Percentiles rank a stretch among this genome's conserved stretches.
These are phyloP conservation scores for Aspergillus sp. DNA, from an alignment of 2,329 filamentous ascomycete species.

Conservation along the genomic window DNA sequence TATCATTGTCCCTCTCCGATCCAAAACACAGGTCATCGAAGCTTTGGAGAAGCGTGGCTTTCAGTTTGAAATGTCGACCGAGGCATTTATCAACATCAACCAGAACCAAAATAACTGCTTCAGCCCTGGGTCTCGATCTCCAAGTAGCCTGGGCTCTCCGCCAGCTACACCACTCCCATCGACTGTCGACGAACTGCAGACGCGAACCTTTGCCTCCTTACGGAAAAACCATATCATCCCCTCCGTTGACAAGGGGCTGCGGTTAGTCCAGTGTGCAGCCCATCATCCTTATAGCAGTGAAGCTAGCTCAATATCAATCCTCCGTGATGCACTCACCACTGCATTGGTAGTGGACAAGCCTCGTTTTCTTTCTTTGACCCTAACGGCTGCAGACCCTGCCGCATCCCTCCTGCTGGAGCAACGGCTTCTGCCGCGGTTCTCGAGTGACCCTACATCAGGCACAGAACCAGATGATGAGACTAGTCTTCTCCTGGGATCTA, in stretches of 20 bases:
- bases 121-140: conserved; percentile 22
- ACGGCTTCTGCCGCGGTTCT: conserved; percentile 58
- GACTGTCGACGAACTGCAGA: conserved; percentile 73
- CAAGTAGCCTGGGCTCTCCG: conserved; percentile 23
- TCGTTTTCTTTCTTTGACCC: conserved; percentile 45
- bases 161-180: conserved; percentile 73
- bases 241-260: conserved; percentile 62
- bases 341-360: conserved; percentile 37
- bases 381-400: conserved; percentile 40
- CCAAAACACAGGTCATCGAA: conserved; percentile 67
- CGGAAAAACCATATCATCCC: conserved; percentile 71
- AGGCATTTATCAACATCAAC: conserved; percentile 59
- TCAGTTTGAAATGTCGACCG: conserved; percentile 67
- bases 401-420: conserved; percentile 44
- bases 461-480: conserved; percentile 43
- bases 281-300: conserved; percentile 41
- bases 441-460: conserved; percentile 50
- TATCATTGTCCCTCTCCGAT: conserved; percentile 78
- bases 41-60: conserved; percentile 78
- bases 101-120: conserved; percentile 39
- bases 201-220: conserved; percentile 78
- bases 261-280: conserved; percentile 78
- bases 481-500: conserved; percentile 71
- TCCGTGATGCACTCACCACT: conserved; percentile 34
- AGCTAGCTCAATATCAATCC: conserved; percentile 32